Base-by-base conservation (phyloP, 192 early-diverging fungal genomes). In the Dimargaris verticillata region DNA sequence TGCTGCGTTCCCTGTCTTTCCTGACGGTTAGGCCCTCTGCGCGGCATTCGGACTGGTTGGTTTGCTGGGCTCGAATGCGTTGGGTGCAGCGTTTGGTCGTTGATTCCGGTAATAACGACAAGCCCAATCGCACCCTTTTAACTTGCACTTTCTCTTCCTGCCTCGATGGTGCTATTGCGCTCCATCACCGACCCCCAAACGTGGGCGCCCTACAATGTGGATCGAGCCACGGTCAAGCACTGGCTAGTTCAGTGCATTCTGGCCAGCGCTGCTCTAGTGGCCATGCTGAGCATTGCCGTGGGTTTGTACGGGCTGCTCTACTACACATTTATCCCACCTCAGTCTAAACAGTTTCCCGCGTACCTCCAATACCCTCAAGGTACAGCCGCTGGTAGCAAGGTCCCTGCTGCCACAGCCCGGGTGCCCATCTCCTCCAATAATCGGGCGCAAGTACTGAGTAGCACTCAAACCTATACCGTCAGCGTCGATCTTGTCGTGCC, bases 401-500 rank as follows among this genome's bases (percentile, higher is more conserved):
- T 20, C 5, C 43, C 33, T 13, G 43, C 47, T 24, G 44, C 25
- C 4, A 44, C 63, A 25, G 18, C 15, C 42, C 18, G 58, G 20
- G n/a, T 44, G 51, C 47, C 24, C 28, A 26, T 28, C 41, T 25
- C 58, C 10, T 45, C 24, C 9, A 22, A 49, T 18, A 29, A 22
- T 15, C 3, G 44, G 28, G 18, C 5, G 33, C 50, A 68, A 61
- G 65, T 73, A 25, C 64, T 73, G 18, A 69, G 67, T 2, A 67
- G 66, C 24, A 70, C 66, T 5, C 83, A 88, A 67, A 74, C 74
- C 28, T 88, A 88, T 72, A 69, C 73, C 11, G 69, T 85, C 7
- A 62, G 62, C 3, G 47, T 88, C 50, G 70, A 80, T 9, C 72
- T 88, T 12, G 43, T 58, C 4, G 80, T 81, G 29, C 86, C 86